Conservation (phyloP, 345 rosid genomes). For the Cardamine resedifolia region DNA sequence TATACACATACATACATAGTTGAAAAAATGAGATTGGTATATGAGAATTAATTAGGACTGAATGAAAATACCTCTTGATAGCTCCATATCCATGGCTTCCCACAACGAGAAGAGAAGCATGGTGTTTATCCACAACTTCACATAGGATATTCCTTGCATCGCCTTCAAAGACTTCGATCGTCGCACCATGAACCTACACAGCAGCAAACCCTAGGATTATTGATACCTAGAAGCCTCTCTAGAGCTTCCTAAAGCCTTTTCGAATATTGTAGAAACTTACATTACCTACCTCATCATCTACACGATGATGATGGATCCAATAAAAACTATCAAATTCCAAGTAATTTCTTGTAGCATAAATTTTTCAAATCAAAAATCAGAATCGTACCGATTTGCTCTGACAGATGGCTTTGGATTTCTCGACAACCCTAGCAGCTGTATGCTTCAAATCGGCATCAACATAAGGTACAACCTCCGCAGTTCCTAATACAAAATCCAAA, state of each 20-base stretch:
- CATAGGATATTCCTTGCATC: constrained; percentile 92
- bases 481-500: constrained; percentile 42
- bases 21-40: not conserved
- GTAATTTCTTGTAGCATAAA: not conserved
- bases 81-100: constrained; percentile 99
- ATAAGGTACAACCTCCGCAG: constrained; percentile 63
- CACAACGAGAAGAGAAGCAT: constrained; percentile 80
- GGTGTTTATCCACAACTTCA: constrained; percentile 82
- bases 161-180: constrained; percentile 68
- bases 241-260: not conserved
- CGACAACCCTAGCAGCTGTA: constrained; percentile 63
- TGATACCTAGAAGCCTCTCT: not conserved
- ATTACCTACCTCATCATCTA: not conserved
- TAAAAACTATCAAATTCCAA: not conserved
- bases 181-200: constrained; percentile 58
- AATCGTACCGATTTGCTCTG: constrained; percentile 53
- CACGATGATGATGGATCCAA: not conserved
- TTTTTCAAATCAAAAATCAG: not conserved
- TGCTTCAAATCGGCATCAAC: constrained; percentile 81
- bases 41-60: not conserved
- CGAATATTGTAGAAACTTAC: not conserved
- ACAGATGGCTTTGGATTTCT: constrained; percentile 65
- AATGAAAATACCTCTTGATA: constrained; percentile 62
- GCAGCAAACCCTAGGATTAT: constrained; percentile 1
- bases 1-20: too few species aligned